Percentiles rank a stretch among this genome's conserved stretches.
These are phyloP conservation scores for Solanum corneliomulleri DNA, from an alignment of 257 asterid genomes.

Conservation along the genomic window DNA sequence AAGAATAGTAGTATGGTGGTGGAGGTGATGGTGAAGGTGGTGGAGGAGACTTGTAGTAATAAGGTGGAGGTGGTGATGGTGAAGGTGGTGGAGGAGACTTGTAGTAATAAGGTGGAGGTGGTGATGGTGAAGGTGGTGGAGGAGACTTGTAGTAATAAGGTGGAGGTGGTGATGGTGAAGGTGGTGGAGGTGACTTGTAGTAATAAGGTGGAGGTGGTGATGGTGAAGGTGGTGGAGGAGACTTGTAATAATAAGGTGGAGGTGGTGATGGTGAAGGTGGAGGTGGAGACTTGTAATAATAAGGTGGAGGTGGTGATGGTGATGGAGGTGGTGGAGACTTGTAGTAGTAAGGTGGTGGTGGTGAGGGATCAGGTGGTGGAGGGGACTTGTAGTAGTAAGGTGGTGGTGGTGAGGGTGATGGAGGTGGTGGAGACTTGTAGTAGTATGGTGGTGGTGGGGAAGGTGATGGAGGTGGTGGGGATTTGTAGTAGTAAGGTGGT, in stretches of 20 bases:
- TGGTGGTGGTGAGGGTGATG: conserved; percentile 20
- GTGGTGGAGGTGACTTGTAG: neutral
- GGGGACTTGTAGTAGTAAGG: conserved; percentile 13
- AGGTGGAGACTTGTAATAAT: neutral
- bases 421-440: conserved; percentile 10
- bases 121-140: conserved; percentile 19
- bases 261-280: neutral
- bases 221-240: conserved; percentile 12
- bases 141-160: conserved; percentile 24
- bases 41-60: conserved; percentile 23
- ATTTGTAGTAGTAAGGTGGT: conserved; percentile 16
- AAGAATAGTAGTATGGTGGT: conserved; percentile 24
- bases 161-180: conserved; percentile 20
- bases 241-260: conserved; percentile 22
- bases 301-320: neutral
- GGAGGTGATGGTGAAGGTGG: conserved; percentile 35
- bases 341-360: conserved; percentile 11
- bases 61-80: conserved; percentile 27
- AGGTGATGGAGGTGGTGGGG: conserved; percentile 14
- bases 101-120: conserved; percentile 23
- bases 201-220: conserved; percentile 10
- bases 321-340: conserved; percentile 6
- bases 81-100: conserved; percentile 10
- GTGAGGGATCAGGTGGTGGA: conserved; percentile 3
- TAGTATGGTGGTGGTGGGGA: conserved; percentile 14